phyloP scores from a whole-genome alignment of 2,329 filamentous ascomycete genomes.

The Neodidymelliopsis sp. region DNA sequence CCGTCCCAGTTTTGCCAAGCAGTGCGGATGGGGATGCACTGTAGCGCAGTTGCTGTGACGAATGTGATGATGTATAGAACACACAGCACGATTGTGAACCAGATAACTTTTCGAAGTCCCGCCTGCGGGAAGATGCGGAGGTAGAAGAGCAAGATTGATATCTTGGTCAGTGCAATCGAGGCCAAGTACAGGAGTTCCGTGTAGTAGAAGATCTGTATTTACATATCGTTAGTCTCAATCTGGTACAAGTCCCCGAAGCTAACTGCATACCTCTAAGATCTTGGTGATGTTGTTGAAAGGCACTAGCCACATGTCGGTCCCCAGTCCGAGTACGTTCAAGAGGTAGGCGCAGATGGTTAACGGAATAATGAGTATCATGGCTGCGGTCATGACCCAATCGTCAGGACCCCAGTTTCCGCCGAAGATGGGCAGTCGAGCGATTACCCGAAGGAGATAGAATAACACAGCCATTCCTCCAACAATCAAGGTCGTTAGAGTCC shows the following conservation, averaged over 20 bases:
- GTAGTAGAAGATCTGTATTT: constrained; percentile 34
- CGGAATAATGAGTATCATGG: constrained; percentile 16
- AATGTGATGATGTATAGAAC: constrained; percentile 31
- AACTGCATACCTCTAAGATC: constrained; percentile 47
- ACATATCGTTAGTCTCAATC: not conserved
- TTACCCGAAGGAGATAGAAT: constrained; percentile 45
- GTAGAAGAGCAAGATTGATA: constrained; percentile 41
- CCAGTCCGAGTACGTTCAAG: constrained; percentile 52
- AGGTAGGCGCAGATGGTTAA: constrained; percentile 8
- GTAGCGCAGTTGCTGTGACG: constrained; percentile 22
- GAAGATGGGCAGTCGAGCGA: constrained; percentile 44
- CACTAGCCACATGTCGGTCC: constrained; percentile 61
- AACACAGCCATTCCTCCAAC: constrained; percentile 46
- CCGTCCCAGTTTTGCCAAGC: constrained; percentile 39
- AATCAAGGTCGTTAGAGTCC: constrained; percentile 43
- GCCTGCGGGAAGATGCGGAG: constrained; percentile 40
- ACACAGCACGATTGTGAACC: constrained; percentile 24
- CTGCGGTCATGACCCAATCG: constrained; percentile 47
- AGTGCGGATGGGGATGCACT: constrained; percentile 33
- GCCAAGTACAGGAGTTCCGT: constrained; percentile 31
- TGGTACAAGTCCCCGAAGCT: not conserved
- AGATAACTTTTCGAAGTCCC: constrained; percentile 24
- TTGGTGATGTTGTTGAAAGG: constrained; percentile 52
- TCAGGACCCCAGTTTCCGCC: constrained; percentile 50
- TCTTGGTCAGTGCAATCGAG: constrained; percentile 34